phyloP scores from a whole-genome alignment of 257 asterid genomes.

The Solanum chmielewskii region DNA sequence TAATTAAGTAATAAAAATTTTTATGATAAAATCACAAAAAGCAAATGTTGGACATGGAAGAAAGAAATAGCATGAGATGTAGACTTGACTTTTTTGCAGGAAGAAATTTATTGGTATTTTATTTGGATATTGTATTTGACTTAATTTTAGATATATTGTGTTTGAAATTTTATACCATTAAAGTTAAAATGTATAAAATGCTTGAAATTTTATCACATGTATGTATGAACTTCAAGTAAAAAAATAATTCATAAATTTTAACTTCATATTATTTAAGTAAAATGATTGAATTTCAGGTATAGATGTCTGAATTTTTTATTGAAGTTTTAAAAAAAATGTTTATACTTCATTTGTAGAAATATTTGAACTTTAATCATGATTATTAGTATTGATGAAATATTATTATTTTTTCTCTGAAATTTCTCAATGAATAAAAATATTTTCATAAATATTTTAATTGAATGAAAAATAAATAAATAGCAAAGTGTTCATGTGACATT shows the following conservation, averaged over 20 bases:
- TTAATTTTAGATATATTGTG: not conserved
- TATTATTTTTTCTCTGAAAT: too few species aligned
- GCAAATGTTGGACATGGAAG: not conserved
- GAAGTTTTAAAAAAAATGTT: not conserved
- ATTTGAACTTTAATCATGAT: not conserved
- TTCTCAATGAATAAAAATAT: not conserved
- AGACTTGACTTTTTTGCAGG: not conserved
- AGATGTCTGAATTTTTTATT: not conserved
- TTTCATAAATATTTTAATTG: too few species aligned
- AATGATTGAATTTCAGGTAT: not conserved
- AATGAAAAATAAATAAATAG: not conserved
- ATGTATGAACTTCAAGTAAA: not conserved
- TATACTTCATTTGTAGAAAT: not conserved
- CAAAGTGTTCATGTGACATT: not conserved
- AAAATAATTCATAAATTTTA: too few species aligned
- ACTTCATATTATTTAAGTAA: too few species aligned
- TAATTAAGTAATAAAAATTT: not conserved
- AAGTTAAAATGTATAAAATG: not conserved
- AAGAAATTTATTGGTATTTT: not conserved
- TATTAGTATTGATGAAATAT: too few species aligned
- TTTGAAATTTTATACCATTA: not conserved
- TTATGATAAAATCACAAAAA: not conserved
- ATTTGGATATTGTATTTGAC: not conserved
- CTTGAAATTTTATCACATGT: not conserved
- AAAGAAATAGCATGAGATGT: not conserved